A percentile compares a stretch with the other conserved stretches of the same genome.
Conservation (phyloP, 2,329 filamentous ascomycete genomes). For the Cladophialophora psammophila region DNA sequence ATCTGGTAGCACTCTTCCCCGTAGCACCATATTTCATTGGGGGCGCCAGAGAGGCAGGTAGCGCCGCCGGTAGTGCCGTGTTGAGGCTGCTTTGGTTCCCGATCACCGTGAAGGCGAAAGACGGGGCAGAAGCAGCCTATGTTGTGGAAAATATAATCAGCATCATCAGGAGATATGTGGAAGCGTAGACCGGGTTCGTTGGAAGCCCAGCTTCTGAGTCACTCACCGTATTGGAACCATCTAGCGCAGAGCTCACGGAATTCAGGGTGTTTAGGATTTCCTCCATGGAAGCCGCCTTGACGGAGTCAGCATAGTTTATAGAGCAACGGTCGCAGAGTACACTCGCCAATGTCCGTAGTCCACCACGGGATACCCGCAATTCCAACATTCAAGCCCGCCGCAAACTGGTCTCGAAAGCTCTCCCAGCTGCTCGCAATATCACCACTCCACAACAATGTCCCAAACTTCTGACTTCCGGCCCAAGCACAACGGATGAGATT, state of each 20-base stretch:
- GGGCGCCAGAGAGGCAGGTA: conserved; percentile 56
- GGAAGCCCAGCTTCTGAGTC: background rate
- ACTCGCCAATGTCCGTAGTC: conserved; percentile 69
- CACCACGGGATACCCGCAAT: conserved; percentile 71
- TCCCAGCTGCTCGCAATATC: conserved; percentile 71
- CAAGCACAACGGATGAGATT: conserved; percentile 66
- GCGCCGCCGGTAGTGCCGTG: conserved; percentile 48
- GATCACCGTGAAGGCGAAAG: conserved; percentile 71
- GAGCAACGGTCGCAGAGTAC: conserved; percentile 53
- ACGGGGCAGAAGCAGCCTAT: conserved; percentile 68
- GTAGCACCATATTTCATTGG: conserved; percentile 73
- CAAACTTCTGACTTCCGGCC: conserved; percentile 69
- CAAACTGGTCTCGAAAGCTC: conserved; percentile 65
- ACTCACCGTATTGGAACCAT: conserved; percentile 74
- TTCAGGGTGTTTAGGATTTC: conserved; percentile 60
- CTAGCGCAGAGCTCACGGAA: conserved; percentile 71
- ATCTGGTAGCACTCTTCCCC: conserved; percentile 67
- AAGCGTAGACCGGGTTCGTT: background rate
- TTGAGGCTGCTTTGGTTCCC: conserved; percentile 64
- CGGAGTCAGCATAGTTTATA: conserved; percentile 4
- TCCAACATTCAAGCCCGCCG: conserved; percentile 71
- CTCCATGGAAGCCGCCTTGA: conserved; percentile 69
- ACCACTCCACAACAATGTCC: conserved; percentile 71
- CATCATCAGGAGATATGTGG: background rate
- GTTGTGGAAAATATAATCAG: conserved; percentile 49